Conservation (phyloP, 2,329 filamentous ascomycete genomes). For the Aspergillus arachidicola region DNA sequence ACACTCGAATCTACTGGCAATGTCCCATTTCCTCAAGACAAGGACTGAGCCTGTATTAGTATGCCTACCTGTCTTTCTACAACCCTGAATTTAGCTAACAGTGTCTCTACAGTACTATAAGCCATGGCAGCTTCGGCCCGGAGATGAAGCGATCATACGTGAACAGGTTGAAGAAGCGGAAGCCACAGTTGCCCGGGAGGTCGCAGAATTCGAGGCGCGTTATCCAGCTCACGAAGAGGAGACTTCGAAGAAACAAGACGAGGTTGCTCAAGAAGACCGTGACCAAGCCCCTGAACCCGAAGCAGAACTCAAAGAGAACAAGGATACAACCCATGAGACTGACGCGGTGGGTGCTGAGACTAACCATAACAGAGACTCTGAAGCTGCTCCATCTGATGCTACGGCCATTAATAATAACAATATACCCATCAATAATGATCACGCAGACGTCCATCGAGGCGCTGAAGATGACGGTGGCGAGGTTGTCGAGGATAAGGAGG, state of each 20-base stretch:
- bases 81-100: constrained; percentile 2
- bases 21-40: constrained; percentile 74
- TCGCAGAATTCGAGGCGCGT: constrained; percentile 61
- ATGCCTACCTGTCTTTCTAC: constrained; percentile 41
- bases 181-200: constrained; percentile 65
- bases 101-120: constrained; percentile 70
- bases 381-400: constrained; percentile 22
- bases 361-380: constrained; percentile 19
- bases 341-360: constrained; percentile 30
- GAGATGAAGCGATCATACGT: constrained; percentile 72
- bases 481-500: constrained; percentile 81
- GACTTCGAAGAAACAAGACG: constrained; percentile 12
- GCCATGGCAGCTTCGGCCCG: constrained; percentile 72
- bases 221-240: constrained; percentile 39
- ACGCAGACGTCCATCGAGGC: constrained; percentile 46
- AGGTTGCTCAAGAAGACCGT: constrained; percentile 17
- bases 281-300: constrained; percentile 24
- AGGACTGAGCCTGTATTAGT: constrained; percentile 73
- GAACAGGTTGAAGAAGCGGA: constrained; percentile 70
- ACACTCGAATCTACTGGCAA: constrained; percentile 71
- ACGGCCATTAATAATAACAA: constrained; percentile 32
- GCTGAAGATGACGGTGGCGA: constrained; percentile 72
- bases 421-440: constrained; percentile 39
- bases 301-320: constrained; percentile 24
- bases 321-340: constrained; percentile 50